Base-by-base conservation (phyloP, 495 filamentous ascomycete genomes). In the Podospora sp. region DNA sequence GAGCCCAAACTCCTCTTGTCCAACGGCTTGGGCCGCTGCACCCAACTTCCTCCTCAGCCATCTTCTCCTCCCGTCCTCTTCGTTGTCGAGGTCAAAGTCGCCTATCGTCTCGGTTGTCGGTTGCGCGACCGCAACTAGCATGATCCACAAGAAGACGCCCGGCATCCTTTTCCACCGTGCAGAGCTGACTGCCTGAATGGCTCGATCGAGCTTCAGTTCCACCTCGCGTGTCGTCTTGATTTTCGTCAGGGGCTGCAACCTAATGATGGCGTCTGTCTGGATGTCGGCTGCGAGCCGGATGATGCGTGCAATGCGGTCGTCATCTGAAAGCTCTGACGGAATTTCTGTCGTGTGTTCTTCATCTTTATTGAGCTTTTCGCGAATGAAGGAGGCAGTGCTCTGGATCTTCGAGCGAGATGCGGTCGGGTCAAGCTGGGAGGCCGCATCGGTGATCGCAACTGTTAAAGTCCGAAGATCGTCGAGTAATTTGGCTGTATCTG, bases 61-160 rank as follows among this genome's bases (percentile, higher is more conserved):
- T 61, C 68, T 73, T 6, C 53, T 68, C 53, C 55, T 26, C 53
- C 51, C 16, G 21, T 68, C 40, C 58, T 63, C 51, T 12, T 62
- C 51, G 24, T 65, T 65, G 56, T 65, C 52, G 22, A 6, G 25
- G 4, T 29, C 33, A 2, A 56, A 62, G 3, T 65, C 63, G 18
- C 22, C 25, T 26, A 9, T 46, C 9, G 29, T 18, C 6, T 29
- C 29, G 12, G 46, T 24, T 2, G 69, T 29, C 9, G 60, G 58
- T 3, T 71, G 69, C 1, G 56, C 65, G 24, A 62, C 27, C 7
- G 65, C 68, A n/a, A 70, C 65, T 2, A 73, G 57, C 50, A 71
- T 20, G 6, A 75, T 46, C 73, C 73, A 75, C n/a, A 75, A 59
- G 16, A 68, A 73, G 22, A 75, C 64, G 4, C 71, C 73, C 1